These are phyloP conservation scores for Neoscytalidium dimidiatum DNA, from an alignment of 2,329 filamentous ascomycete species.

Conservation along the genomic window DNA sequence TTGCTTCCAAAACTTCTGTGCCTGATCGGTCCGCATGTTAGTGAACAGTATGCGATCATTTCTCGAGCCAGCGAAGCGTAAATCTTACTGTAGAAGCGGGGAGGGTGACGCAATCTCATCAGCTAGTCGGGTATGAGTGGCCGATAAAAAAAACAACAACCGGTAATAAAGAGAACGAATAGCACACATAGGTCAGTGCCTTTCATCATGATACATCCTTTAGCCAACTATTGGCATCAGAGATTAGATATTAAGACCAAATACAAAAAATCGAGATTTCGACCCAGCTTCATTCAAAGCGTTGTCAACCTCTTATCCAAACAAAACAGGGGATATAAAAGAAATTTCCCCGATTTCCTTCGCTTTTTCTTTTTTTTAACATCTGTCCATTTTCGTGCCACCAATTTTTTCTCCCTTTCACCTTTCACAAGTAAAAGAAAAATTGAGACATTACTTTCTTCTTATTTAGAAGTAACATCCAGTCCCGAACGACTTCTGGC, in stretches of 20 bases:
- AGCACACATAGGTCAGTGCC: too few relatives aligned
- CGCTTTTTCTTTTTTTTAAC: background rate
- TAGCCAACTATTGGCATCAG: background rate
- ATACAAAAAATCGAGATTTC: background rate
- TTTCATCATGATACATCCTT: too few relatives aligned
- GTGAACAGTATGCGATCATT: too few relatives aligned
- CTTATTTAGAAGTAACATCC: conserved; percentile 24
- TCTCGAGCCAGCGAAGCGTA: too few relatives aligned
- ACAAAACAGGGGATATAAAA: background rate
- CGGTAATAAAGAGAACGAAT: too few relatives aligned
- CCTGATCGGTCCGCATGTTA: too few relatives aligned
- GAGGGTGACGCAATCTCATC: too few relatives aligned
- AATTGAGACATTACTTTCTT: background rate
- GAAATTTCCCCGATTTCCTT: background rate
- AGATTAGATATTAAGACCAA: background rate
- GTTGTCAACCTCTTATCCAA: background rate
- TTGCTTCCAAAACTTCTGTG: too few relatives aligned
- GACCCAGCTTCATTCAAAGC: background rate
- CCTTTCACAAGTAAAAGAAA: background rate
- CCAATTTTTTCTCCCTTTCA: background rate
- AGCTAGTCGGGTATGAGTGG: too few relatives aligned
- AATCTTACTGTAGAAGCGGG: too few relatives aligned
- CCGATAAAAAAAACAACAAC: too few relatives aligned
- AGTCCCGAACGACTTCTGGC: conserved; percentile 34
- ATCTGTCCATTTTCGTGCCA: background rate